These are phyloP conservation scores for Lichtheimia corymbifera DNA, from an alignment of 371 early-diverging fungal genomes.

Conservation along the genomic window DNA sequence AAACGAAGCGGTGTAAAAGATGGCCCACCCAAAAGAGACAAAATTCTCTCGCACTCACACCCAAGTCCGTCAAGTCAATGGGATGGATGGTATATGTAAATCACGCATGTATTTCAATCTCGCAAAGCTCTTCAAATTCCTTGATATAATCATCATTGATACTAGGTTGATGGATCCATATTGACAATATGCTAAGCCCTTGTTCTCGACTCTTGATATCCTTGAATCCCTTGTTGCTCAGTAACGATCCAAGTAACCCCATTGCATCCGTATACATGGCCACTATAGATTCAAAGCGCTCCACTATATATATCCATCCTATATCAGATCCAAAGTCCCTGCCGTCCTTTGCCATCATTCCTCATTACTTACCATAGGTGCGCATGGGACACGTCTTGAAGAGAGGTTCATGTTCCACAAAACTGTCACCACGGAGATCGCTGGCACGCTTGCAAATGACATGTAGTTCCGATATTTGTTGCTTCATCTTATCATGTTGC, in stretches of 20 bases:
- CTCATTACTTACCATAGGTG: constrained; percentile 26
- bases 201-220: constrained; percentile 31
- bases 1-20: background rate
- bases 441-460: constrained; percentile 19
- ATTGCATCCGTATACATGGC: constrained; percentile 37
- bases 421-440: constrained; percentile 17
- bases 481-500: constrained; percentile 41
- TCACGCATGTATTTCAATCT: constrained; percentile 12
- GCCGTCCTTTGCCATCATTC: background rate
- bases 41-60: background rate
- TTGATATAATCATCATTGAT: constrained; percentile 20
- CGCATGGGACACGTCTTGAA: constrained; percentile 40
- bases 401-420: constrained; percentile 20
- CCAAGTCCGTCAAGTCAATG: background rate
- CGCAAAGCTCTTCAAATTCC: constrained; percentile 39
- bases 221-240: constrained; percentile 22
- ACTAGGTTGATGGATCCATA: constrained; percentile 46
- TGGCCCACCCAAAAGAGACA: background rate
- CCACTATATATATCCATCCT: constrained; percentile 18
- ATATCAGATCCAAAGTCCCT: too few species aligned
- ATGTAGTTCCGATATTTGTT: constrained; percentile 20
- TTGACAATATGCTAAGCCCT: constrained; percentile 36
- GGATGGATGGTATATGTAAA: background rate
- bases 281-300: constrained; percentile 14
- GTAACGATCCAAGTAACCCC: constrained; percentile 21